Evolutionary conservation across 768 basidiomycete species (phyloP).

Genomic region (Boletus sp.): DNA sequence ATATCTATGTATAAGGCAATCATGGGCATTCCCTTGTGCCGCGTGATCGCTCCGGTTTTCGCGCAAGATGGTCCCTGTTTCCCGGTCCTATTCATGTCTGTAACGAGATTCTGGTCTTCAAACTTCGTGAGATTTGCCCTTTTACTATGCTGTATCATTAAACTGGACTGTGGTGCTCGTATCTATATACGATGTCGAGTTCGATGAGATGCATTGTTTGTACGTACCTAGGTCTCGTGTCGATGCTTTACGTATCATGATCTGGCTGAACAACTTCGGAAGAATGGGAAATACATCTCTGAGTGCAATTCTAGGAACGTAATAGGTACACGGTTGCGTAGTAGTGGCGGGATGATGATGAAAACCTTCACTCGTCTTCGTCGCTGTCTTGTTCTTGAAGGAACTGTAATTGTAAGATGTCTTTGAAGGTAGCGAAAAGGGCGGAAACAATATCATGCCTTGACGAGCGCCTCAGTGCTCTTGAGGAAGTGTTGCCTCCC

Average conservation of each 20-base stretch:
- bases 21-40: constrained; percentile 12
- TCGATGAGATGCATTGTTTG: neutral
- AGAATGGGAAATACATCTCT: constrained; percentile 9
- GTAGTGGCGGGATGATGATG: neutral
- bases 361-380: constrained; percentile 36
- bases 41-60: constrained; percentile 13
- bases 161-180: neutral
- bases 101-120: neutral
- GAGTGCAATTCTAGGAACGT: constrained; percentile 13
- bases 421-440: constrained; percentile 4
- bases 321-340: constrained; percentile 17
- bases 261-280: neutral
- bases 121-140: neutral
- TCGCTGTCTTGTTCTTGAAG: constrained; percentile 81
- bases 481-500: constrained; percentile 95
- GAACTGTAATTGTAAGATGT: constrained; percentile 62
- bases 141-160: constrained; percentile 2
- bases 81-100: neutral
- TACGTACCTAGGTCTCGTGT: constrained; percentile 2
- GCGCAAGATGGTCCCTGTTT: neutral
- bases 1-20: constrained; percentile 19
- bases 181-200: neutral
- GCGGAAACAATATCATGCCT: constrained; percentile 44
- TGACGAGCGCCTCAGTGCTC: constrained; percentile 82
- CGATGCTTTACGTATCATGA: neutral